Evolutionary conservation across 176 grass and related monocot species (phyloP), one percentile per base, ranked within the genome.

Genomic region (Bothriochloa decipiens): DNA sequence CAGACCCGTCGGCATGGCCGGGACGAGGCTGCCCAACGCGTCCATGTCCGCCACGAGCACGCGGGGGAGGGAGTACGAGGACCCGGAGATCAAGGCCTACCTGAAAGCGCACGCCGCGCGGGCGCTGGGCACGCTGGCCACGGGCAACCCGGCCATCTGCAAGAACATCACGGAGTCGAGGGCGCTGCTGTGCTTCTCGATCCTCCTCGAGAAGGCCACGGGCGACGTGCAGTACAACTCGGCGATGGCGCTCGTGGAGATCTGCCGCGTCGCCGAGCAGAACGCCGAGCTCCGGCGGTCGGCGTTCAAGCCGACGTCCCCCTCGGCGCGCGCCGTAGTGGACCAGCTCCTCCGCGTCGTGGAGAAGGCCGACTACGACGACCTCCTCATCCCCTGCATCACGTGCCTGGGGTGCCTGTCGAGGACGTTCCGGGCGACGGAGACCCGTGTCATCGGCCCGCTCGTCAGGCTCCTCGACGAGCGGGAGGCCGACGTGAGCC

Each of bases 101-200:
- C 82, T 98, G 81, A 98, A 98, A 17, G 74, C 93, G 22, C 88
- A 95, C 80, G 86, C 93, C 1, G 96, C 96, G 9, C 83, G 82
- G 73, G 96, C 96, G 20, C 80, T 98, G 74, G 86, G 86, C 91
- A 87, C 65, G 58, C 89, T 98, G 14, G 87, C 91, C 41, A 92
- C 20, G 70, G 91, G 87, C 64, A 98, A 98, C n/a, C 33, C 87
- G 0, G 89, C 87, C 55, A 86, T 95, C 62, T 98, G 93, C 81
- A 98, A 95, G 86, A 98, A 85, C 91, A 94, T 98, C 91, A 98
- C 96, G 0, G 93, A 98, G 62, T 98, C 93, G 1, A 86, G 88
- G 64, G 96, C 93, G 3, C 89, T 98, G 22, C 93, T 98, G 3
- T 98, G 93, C 80, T 91, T 98, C 28, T 82, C 96, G 3, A 68